Percentiles rank a stretch among this genome's conserved stretches.
Evolutionary conservation across 768 basidiomycete species (phyloP).

Genomic region (Serpula lacrymans): DNA sequence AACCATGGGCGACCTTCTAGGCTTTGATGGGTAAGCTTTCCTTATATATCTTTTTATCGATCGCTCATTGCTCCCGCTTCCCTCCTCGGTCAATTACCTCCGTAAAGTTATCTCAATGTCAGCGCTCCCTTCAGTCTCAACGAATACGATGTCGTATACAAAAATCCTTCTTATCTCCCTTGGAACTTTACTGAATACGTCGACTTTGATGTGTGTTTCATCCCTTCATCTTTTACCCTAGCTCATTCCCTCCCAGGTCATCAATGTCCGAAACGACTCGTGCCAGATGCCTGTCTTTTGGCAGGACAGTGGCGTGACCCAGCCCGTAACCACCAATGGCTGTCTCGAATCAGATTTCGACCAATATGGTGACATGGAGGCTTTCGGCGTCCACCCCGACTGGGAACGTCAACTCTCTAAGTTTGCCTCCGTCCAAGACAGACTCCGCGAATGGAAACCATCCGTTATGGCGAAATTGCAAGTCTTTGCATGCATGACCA

Average conservation of each 20-base stretch:
- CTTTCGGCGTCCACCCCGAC: conserved; percentile 93
- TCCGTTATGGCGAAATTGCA: conserved; percentile 74
- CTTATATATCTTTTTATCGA: conserved; percentile 4
- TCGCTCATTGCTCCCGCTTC: conserved; percentile 8
- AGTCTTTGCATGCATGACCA: conserved; percentile 79
- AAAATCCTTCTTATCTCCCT: conserved; percentile 68
- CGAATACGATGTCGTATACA: conserved; percentile 76
- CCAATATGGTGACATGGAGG: conserved; percentile 96
- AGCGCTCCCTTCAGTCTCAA: conserved; percentile 77
- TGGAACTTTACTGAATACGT: conserved; percentile 86
- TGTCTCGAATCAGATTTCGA: conserved; percentile 87
- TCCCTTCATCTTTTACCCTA: not conserved
- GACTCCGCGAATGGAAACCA: conserved; percentile 89
- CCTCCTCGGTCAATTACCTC: conserved; percentile 38
- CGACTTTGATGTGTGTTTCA: conserved; percentile 64
- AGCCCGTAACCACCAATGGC: conserved; percentile 51
- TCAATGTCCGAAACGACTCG: conserved; percentile 68
- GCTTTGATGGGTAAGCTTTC: conserved; percentile 67
- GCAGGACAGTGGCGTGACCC: conserved; percentile 65
- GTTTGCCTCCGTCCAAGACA: conserved; percentile 95
- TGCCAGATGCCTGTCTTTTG: conserved; percentile 80
- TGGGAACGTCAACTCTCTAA: conserved; percentile 94
- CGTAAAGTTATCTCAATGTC: conserved; percentile 70
- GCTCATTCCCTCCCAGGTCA: conserved; percentile 39
- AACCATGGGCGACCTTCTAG: conserved; percentile 86